phyloP scores from a whole-genome alignment of 441 rosid species.

The Pelargonium fulgidum region DNA sequence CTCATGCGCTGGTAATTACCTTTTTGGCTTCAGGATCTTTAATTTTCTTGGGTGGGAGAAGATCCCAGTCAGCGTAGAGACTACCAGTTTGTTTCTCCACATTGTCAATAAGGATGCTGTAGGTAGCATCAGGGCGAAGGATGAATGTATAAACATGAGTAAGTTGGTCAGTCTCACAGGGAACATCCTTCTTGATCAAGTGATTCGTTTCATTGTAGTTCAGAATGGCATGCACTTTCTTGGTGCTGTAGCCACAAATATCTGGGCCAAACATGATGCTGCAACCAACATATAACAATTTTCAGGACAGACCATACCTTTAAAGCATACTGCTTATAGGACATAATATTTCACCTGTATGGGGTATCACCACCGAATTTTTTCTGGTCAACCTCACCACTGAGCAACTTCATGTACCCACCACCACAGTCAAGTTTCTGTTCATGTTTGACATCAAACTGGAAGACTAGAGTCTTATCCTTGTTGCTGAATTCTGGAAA shows the following conservation, averaged over 20 bases:
- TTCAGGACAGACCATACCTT: no score
- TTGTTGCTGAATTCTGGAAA: slow-evolving; percentile 86
- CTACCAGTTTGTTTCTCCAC: slow-evolving; percentile 91
- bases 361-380: slow-evolving; percentile 89
- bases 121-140: slow-evolving; percentile 85
- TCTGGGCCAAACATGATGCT: slow-evolving; percentile 99
- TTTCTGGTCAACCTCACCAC: slow-evolving; percentile 71
- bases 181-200: slow-evolving; percentile 91
- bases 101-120: slow-evolving; percentile 80
- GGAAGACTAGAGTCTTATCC: slow-evolving; percentile 78
- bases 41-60: slow-evolving; percentile 79
- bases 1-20: slow-evolving; percentile 25
- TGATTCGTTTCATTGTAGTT: slow-evolving; percentile 68
- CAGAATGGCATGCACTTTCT: slow-evolving; percentile 93
- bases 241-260: slow-evolving; percentile 87
- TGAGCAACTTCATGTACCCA: slow-evolving; percentile 95
- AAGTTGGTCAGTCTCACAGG: slow-evolving; percentile 96
- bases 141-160: slow-evolving; percentile 83
- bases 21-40: slow-evolving; percentile 91
- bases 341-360: slow-evolving; percentile 46
- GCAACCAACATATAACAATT: slow-evolving; percentile 22
- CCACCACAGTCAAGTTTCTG: slow-evolving; percentile 98
- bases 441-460: slow-evolving; percentile 83
- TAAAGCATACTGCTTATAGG: no score
- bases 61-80: slow-evolving; percentile 81